A percentile compares a stretch with the other conserved stretches of the same genome.
Conservation (phyloP, 2,329 filamentous ascomycete species). For the Xylaria digitata region DNA sequence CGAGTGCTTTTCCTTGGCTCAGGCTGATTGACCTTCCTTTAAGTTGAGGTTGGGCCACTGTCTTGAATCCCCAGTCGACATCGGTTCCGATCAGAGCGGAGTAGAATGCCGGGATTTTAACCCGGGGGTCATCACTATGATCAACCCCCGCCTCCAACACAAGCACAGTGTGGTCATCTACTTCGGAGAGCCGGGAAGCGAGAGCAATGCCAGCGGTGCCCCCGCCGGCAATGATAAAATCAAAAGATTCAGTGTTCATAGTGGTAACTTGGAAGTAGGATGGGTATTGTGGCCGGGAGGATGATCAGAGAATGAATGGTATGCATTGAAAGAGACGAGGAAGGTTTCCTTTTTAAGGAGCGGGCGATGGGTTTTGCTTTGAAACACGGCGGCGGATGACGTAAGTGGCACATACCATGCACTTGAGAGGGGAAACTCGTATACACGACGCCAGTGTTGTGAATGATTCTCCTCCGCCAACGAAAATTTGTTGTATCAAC, state of each 20-base stretch:
- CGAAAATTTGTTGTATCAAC: no score
- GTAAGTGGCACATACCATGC: no score
- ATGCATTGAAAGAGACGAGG: no score
- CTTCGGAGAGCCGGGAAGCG: conserved; percentile 32
- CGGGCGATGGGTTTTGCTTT: no score
- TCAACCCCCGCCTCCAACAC: conserved; percentile 36
- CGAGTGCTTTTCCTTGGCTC: conserved; percentile 41
- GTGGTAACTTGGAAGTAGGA: background rate
- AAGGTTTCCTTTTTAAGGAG: no score
- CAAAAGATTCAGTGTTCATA: conserved; percentile 24
- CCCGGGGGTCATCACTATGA: conserved; percentile 31
- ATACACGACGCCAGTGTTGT: no score
- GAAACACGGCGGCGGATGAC: no score
- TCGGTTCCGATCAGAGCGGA: conserved; percentile 25
- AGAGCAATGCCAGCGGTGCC: conserved; percentile 36
- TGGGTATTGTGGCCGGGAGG: no score
- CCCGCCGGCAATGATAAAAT: conserved; percentile 35
- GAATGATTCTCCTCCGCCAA: no score
- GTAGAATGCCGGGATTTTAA: conserved; percentile 34
- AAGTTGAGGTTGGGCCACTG: conserved; percentile 25
- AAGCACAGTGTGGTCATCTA: conserved; percentile 21
- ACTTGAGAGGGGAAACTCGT: no score
- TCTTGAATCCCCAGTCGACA: conserved; percentile 33
- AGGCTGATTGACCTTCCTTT: conserved; percentile 34
- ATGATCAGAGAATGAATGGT: background rate